phyloP scores from a whole-genome alignment of 495 filamentous ascomycete species.

The Bathelium albidoporum region DNA sequence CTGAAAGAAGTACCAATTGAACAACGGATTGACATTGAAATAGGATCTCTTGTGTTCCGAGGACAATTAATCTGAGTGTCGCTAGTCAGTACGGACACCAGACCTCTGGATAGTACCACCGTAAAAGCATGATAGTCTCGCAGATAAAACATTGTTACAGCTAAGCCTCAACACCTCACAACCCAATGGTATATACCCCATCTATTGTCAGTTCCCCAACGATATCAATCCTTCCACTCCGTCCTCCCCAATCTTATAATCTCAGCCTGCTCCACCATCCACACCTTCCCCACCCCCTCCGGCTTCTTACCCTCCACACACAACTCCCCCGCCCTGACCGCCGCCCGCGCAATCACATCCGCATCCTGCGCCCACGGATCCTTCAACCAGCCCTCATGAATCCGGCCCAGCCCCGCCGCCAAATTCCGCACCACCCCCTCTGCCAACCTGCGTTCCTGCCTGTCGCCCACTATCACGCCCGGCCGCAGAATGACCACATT shows the following conservation, averaged over 20 bases:
- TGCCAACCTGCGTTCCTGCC: constrained; percentile 45
- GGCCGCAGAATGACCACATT: constrained; percentile 64
- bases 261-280: constrained; percentile 23
- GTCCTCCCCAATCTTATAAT: constrained; percentile 28
- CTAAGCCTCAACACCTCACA: background rate
- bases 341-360: constrained; percentile 62
- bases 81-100: no score
- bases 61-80: no score
- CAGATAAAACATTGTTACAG: background rate
- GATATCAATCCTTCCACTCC: constrained; percentile 17
- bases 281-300: constrained; percentile 23
- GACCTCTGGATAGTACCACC: no score
- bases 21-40: no score
- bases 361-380: constrained; percentile 65
- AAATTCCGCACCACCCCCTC: constrained; percentile 41
- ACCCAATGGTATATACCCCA: background rate
- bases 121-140: no score
- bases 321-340: constrained; percentile 46
- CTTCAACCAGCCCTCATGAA: constrained; percentile 46
- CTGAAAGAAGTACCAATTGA: no score
- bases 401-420: constrained; percentile 39
- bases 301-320: constrained; percentile 28
- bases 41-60: no score
- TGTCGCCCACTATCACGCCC: constrained; percentile 60
- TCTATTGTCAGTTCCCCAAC: no score